Percentiles rank a stretch among this genome's conserved stretches.
Evolutionary conservation across 2,329 filamentous ascomycete genomes (phyloP).

Genomic region (Westerdykella aurantiaca): DNA sequence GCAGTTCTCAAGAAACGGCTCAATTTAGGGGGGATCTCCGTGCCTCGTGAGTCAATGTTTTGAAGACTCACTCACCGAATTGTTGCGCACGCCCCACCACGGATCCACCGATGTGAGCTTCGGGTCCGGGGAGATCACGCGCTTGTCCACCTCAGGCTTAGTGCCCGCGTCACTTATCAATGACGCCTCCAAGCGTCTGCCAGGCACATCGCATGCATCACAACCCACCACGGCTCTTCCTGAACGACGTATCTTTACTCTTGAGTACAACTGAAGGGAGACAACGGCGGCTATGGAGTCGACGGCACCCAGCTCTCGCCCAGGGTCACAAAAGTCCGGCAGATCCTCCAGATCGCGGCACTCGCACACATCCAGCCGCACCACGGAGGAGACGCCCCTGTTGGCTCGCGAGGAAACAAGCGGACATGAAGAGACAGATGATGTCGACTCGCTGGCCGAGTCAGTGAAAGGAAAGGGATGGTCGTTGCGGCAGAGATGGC

Average conservation of each 20-base stretch:
- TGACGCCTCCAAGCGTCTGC: too few species aligned
- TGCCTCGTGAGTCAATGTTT: too few species aligned
- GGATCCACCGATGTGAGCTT: too few species aligned
- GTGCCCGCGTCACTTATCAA: not conserved
- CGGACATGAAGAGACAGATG: constrained; percentile 19
- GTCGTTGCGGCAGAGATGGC: constrained; percentile 57
- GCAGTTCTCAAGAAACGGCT: too few species aligned
- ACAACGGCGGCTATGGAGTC: constrained; percentile 1
- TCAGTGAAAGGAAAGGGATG: constrained; percentile 29
- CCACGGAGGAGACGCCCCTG: constrained; percentile 39
- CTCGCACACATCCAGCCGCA: constrained; percentile 26
- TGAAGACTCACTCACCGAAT: too few species aligned
- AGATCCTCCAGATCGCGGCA: constrained; percentile 29
- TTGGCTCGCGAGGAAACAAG: constrained; percentile 25
- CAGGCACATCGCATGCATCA: too few species aligned
- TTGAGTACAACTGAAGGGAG: too few species aligned
- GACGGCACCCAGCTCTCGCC: constrained; percentile 32
- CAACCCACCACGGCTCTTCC: too few species aligned
- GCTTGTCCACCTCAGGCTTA: not conserved
- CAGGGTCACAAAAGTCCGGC: constrained; percentile 33
- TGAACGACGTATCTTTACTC: too few species aligned
- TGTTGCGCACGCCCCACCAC: too few species aligned
- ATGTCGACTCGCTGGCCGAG: constrained; percentile 21
- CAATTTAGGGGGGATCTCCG: too few species aligned
- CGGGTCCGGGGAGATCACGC: not conserved